phyloP scores from a whole-genome alignment of 129 eudicot genomes.

The Kitagawia praeruptora region DNA sequence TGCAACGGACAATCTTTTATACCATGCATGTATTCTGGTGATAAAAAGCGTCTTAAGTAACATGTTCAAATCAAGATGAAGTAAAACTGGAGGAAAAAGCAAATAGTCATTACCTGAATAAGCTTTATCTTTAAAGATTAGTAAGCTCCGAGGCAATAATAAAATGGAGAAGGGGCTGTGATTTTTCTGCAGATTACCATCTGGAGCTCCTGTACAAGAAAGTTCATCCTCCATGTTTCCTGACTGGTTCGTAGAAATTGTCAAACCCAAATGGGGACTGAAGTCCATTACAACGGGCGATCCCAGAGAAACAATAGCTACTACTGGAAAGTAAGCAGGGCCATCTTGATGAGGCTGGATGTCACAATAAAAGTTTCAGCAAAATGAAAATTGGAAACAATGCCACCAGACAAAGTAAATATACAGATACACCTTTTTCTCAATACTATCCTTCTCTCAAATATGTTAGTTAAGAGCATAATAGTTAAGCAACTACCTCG shows the following conservation, averaged over 20 bases:
- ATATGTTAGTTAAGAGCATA: not conserved
- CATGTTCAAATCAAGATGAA: not conserved
- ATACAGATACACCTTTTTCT: not conserved
- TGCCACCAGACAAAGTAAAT: not conserved
- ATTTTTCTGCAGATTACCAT: slow-evolving; percentile 15
- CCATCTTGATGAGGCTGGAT: slow-evolving; percentile 98
- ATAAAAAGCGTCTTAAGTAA: slow-evolving; percentile 2
- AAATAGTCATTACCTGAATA: slow-evolving; percentile 51
- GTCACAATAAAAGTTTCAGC: not conserved
- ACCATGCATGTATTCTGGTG: slow-evolving; percentile 82
- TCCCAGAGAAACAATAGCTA: slow-evolving; percentile 87
- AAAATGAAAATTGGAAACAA: not conserved
- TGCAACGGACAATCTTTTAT: slow-evolving; percentile 27
- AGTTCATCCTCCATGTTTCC: slow-evolving; percentile 17
- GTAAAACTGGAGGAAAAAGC: not conserved
- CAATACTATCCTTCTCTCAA: not conserved
- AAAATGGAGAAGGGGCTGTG: slow-evolving; percentile 57
- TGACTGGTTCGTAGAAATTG: not conserved
- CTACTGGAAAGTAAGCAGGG: slow-evolving; percentile 91
- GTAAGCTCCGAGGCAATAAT: slow-evolving; percentile 79
- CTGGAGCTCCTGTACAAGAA: slow-evolving; percentile 9
- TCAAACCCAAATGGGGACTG: slow-evolving; percentile 58
- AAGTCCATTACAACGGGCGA: slow-evolving; percentile 92
- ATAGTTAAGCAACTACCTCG: not conserved
- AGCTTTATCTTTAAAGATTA: slow-evolving; percentile 77